Evolutionary conservation across 148 eudicot genomes (phyloP).

Genomic region (Vaccinium macrocarpon): DNA sequence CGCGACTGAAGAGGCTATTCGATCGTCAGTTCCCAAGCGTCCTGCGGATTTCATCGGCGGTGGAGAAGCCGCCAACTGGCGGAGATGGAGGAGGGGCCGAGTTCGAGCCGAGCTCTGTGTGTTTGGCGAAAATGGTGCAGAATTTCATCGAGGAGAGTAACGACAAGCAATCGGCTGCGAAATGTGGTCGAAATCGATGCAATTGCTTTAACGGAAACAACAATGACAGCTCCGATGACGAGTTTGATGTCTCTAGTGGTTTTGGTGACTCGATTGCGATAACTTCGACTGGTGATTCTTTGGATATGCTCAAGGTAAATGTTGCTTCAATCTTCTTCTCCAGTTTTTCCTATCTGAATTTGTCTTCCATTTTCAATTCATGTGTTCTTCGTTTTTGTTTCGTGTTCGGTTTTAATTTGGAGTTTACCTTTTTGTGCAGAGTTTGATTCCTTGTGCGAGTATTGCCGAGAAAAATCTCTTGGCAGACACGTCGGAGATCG

Average conservation of each 20-base stretch:
- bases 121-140: slow-evolving; percentile 63
- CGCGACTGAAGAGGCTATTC: slow-evolving; percentile 60
- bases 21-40: slow-evolving; percentile 62
- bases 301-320: slow-evolving; percentile 54
- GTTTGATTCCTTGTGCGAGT: slow-evolving; percentile 50
- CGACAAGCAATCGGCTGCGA: slow-evolving; percentile 35
- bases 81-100: slow-evolving; percentile 17
- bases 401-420: background rate
- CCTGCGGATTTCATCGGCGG: slow-evolving; percentile 33
- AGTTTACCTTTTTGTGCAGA: slow-evolving; percentile 25
- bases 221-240: slow-evolving; percentile 63
- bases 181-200: slow-evolving; percentile 54
- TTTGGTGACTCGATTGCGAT: slow-evolving; percentile 24
- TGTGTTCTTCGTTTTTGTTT: too few relatives aligned
- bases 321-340: too few relatives aligned
- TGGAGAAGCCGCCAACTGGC: slow-evolving; percentile 24
- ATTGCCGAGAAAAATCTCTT: slow-evolving; percentile 48
- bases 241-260: slow-evolving; percentile 35
- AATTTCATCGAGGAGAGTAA: slow-evolving; percentile 50
- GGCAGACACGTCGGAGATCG: slow-evolving; percentile 54
- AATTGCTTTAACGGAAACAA: slow-evolving; percentile 64
- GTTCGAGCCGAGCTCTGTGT: slow-evolving; percentile 54
- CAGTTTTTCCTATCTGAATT: too few relatives aligned
- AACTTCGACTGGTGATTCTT: slow-evolving; percentile 28
- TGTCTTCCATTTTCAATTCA: too few relatives aligned